Evolutionary conservation across 1,284 basidiomycete genomes (phyloP), one percentile per base, ranked within the genome.

Genomic region (Sanguinoderma infundibulare): DNA sequence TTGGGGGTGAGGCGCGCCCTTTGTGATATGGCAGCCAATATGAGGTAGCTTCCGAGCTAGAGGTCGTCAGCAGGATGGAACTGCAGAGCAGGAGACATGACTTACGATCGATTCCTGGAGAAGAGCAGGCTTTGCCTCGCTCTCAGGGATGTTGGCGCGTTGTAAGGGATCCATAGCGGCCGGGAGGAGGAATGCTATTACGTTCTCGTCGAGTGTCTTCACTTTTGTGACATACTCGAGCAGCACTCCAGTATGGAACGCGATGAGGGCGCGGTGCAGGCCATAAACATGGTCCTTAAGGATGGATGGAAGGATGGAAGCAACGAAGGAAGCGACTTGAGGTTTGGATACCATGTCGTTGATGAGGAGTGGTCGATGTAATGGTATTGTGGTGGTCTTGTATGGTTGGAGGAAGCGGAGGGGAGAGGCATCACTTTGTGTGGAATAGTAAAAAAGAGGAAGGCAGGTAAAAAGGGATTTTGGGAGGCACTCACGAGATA

Each of bases 161-260:
- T 86, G 82, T 53, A 91, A 72, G 1, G 87, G 87, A 34, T 83
- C 81, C 14, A 90, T 71, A 10, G 89, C 73, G 0, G 89, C 84
- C 14, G 89, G 84, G 0, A 93, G 73, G 7, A 91, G 61, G 67
- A 84, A 83, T 0, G 87, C 87, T 20, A 89, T 74, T 0, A 82
- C 80, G 9, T 83, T 86, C 72, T 92, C 89, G 63, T 88, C 83
- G n/a, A 91, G 66, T 5, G 69, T 66, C 61, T 85, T 80, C 57
- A 70, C 77, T 30, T 83, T 79, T 35, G 86, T 84, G 49, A 98
- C 79, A 67, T 92, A 94, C 54, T 95, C 94, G 28, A 97, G 85
- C 49, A 96, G 78, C 0, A 86, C 86, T 3, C 93, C 89, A 4
- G 90, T 85, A 78, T 95, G 95, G 77, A 98, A 98, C 0, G 89